A percentile compares a stretch with the other conserved stretches of the same genome.
These are phyloP conservation scores for Basipetospora chlamydospora DNA, from an alignment of 2,329 filamentous ascomycete species.

Conservation along the genomic window DNA sequence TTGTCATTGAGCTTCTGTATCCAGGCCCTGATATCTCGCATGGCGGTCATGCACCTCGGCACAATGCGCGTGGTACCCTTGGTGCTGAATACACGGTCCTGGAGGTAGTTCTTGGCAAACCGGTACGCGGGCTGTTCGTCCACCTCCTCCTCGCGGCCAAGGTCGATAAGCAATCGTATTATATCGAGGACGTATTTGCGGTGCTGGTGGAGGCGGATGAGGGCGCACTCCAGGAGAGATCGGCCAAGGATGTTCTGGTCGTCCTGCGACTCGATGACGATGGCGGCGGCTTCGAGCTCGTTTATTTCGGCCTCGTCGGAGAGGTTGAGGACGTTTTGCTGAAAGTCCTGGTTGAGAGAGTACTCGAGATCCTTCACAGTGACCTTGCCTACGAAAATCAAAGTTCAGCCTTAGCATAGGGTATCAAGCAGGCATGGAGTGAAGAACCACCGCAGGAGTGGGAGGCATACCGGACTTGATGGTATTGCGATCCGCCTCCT, in stretches of 20 bases:
- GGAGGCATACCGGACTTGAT: conserved; percentile 48
- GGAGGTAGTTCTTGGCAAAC: conserved; percentile 8
- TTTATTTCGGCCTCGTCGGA: conserved; percentile 84
- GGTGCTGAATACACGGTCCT: conserved; percentile 36
- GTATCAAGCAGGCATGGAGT: too few species aligned
- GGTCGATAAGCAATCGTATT: conserved; percentile 60
- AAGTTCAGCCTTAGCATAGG: conserved; percentile 1
- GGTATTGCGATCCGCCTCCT: conserved; percentile 56
- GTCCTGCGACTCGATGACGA: conserved; percentile 60
- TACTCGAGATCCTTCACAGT: conserved; percentile 60
- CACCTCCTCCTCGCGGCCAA: conserved; percentile 42
- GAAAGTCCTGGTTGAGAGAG: conserved; percentile 72
- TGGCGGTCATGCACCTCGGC: conserved; percentile 58
- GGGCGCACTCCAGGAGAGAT: conserved; percentile 59
- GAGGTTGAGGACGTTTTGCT: conserved; percentile 65
- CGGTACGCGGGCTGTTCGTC: background rate
- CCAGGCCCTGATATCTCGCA: conserved; percentile 65
- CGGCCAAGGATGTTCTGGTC: conserved; percentile 56
- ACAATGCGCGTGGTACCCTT: conserved; percentile 47
- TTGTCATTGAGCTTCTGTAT: conserved; percentile 64
- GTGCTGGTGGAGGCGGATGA: conserved; percentile 79
- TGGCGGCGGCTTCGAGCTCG: conserved; percentile 67
- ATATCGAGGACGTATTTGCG: conserved; percentile 73
- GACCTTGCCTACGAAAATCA: conserved; percentile 50
- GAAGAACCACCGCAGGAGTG: too few species aligned